Base-by-base conservation (phyloP, 164 flowering plant genomes). In the Saururus chinensis region DNA sequence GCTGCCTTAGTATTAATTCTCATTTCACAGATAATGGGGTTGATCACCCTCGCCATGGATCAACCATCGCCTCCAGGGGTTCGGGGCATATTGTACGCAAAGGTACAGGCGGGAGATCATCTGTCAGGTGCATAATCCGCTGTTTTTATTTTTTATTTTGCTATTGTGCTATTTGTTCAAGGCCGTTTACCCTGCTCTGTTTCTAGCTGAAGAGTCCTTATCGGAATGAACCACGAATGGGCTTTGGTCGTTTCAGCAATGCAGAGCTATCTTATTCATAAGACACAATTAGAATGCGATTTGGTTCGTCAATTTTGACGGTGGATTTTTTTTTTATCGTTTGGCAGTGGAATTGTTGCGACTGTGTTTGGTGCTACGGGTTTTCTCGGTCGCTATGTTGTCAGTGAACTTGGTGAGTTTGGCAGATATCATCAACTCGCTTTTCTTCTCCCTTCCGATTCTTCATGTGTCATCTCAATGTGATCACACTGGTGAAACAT, bases 41-140 rank as follows among this genome's bases (percentile, higher is more conserved):
- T 73, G 87, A 86, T 64, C 78, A 71, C 70, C 80, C 82, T 16
- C 73, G 95, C 23, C 80, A 37, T 40, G 86, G 63, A 63, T 88
- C 98, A 37, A 77, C 82, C 30, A 73, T 93, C 53, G 76, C 95
- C 62, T 52, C 74, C 37, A 76, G 66, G 70, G 95, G 96, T 13
- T 71, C 66, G 20, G 97, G 95, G 60, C 85, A 84, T 75, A 71
- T 93, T 35, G 70, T 87, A 24, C 91, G 99, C 37, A 93, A 91
- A 76, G 99, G 99, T n/a, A 93, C 99, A 3, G 99, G 99, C 40
- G 99, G 99, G 58, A 80, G 99, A 80, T 93, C 99, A 22, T 93
- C 99, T 65, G 99, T 93, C 53, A 93, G 99, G 99, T 93, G 74
- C 40, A 37, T 19, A 19, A 7, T 19, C 13, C 22, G 13, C 23